Evolutionary conservation across 495 filamentous ascomycete genomes (phyloP), one percentile per base, ranked within the genome.

Genomic region (Neurospora sp.): DNA sequence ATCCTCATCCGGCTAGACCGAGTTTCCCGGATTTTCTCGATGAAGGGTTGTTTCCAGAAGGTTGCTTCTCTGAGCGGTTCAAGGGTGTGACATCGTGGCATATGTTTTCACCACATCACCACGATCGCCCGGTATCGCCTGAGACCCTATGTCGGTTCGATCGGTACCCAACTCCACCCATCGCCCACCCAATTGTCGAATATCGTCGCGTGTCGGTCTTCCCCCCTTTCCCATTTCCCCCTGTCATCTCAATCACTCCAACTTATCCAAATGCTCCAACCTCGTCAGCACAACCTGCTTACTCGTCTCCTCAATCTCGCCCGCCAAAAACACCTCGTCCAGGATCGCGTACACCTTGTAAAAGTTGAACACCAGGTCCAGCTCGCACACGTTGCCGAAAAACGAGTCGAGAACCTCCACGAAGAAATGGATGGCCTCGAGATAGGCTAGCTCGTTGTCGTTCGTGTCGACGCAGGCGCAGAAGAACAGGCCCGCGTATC

Each of bases 351-450:
- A 99, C 72, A 96, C 96, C 85, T 98, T 98, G 81, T 98, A 96
- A 82, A 98, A 98, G 83, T 98, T 98, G 88, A 99, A 99, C 79
- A 98, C 97, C 80, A 99, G 96, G 79, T 99, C 96, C 76, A 99
- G 86, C 86, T 99, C 96, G 89, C 96, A 99, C 72, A 99, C 96
- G 82, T 99, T 99, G 77, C 96, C 96, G 81, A 99, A 99, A 86
- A 99, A 99, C 77, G 92, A 88, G 87, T 99, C 96, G 78, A 99
- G 87, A 75, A 99, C 96, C 85, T 99, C 96, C 75, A 99, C 96
- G 80, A 99, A 98, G 86, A 99, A 98, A 86, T 99, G 96, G 81
- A 99, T 97, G 0, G 95, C 96, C 83, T 99, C 96, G 71, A 99
- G 86, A 81, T 96, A 99, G 60, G 96, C 95, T 46, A 99, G 86